Evolutionary conservation across 1,284 basidiomycete genomes (phyloP), one percentile per base, ranked within the genome.

Genomic region (Cystobasidiaceae sp.): DNA sequence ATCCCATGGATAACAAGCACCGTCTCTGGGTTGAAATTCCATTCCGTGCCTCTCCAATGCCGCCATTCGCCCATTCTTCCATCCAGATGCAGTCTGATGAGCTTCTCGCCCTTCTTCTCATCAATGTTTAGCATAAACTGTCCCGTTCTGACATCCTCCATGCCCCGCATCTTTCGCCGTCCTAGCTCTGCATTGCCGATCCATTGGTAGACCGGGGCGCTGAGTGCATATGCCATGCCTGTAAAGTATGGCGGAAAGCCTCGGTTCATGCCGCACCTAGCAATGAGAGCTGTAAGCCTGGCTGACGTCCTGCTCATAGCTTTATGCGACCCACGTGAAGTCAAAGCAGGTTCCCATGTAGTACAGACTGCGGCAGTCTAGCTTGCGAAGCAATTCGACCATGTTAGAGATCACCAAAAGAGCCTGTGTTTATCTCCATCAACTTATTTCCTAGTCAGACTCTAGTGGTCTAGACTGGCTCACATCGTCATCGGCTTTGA

Each of bases 401-500:
- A 64, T 23, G 23, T 64, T 64, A 5, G 25, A 25, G 1, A 56
- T 11, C 4, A 33, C 61, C 2, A 64, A 15, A 9, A 64, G 4
- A 5, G 51, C 41, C 61, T 64, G 51, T 4, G 8, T 21, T 37
- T 23, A 33, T 5, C 9, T 28, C 19, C 13, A 11, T 7, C 13
- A 28, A 25, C 32, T 37, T 17, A 6, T 25, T 9, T 60, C n/a
- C 4, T 8, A 37, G 2, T 11, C 44, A 15, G n/a, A 50, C 2
- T 4, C 13, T 11, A 4, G 51, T n/a, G n/a, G n/a, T n/a, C n/a
- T n/a, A n/a, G n/a, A n/a, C n/a, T 8, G 21, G 45, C 61, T 45
- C 41, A 64, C 61, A 56, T 64, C 61, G 30, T 55, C 61, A 56
- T 64, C 61, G 13, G 21, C 61, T 23, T 64, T 64, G 61, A 64